These are phyloP conservation scores for Vitis labrusca DNA, from an alignment of 164 flowering plant species.

Conservation along the genomic window DNA sequence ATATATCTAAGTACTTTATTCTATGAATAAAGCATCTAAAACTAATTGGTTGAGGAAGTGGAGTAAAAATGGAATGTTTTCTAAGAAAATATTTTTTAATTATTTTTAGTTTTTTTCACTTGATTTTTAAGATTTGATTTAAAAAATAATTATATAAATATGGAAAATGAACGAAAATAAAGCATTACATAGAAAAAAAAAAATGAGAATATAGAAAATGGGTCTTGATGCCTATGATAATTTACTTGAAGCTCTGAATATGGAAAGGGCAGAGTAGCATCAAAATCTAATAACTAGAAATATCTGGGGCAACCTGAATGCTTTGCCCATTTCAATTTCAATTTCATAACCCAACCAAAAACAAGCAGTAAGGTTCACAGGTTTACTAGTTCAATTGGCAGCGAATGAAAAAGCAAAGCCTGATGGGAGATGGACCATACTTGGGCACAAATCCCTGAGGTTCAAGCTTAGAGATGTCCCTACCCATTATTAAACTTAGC, in stretches of 20 bases:
- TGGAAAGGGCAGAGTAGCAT: neutral
- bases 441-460: neutral
- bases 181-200: too few relatives aligned
- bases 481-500: slow-evolving; percentile 1
- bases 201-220: too few relatives aligned
- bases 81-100: too few relatives aligned
- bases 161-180: too few relatives aligned
- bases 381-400: neutral
- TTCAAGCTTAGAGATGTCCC: neutral
- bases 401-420: neutral
- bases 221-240: too few relatives aligned
- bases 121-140: too few relatives aligned
- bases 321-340: neutral
- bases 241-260: neutral
- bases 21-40: too few relatives aligned
- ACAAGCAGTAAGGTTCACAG: neutral
- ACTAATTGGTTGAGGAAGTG: too few relatives aligned
- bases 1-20: too few relatives aligned
- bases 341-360: neutral
- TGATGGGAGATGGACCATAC: neutral
- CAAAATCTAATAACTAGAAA: neutral
- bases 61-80: too few relatives aligned
- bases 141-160: too few relatives aligned
- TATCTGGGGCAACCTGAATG: neutral
- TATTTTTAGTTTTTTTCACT: too few relatives aligned